Evolutionary conservation across 2,329 filamentous ascomycete species (phyloP), one percentile per base, ranked within the genome.

Genomic region (Botrytis deweyae): DNA sequence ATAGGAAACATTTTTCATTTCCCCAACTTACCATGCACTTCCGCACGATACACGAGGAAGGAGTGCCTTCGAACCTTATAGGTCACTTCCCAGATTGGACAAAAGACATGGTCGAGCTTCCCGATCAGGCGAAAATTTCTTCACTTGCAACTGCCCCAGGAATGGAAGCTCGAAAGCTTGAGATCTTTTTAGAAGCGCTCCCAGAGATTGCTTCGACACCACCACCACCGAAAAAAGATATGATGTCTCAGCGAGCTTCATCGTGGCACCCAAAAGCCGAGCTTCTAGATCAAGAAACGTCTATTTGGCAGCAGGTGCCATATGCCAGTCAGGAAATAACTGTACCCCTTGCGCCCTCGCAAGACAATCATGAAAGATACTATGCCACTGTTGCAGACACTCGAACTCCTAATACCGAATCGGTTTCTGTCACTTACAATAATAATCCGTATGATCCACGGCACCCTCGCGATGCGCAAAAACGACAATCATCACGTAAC

Each of bases 11-110:
- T 16, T 87, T 87, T 74, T 88, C 87, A n/a, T 82, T 92, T 25
- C 85, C 89, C 42, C 86, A 87, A 70, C 86, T 93, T 73, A 87
- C 88, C 75, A 87, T 86, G 73, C 87, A 90, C 76, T 89, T 90
- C 73, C 87, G 89, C 73, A 78, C 76, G n/a, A 64, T 77, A 72
- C 77, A 81, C 79, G 74, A 81, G 76, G 75, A 79, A 73, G 77
- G 78, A 67, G n/a, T 76, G 73, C 65, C 80, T 76, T 74, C 78
- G 74, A 72, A 75, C 67, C 61, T 72, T 70, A 72, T 82, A 65
- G 81, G 83, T 61, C 76, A 77, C 72, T 73, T 78, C 69, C 78
- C 80, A 61, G 86, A 90, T 77, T 91, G 89, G 89, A 87, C 86
- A 74, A 84, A 84, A 55, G 85, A 90, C 74, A 90, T 91, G 88